phyloP scores from a whole-genome alignment of 2,329 filamentous ascomycete species.

The Cladosporium halotolerans region DNA sequence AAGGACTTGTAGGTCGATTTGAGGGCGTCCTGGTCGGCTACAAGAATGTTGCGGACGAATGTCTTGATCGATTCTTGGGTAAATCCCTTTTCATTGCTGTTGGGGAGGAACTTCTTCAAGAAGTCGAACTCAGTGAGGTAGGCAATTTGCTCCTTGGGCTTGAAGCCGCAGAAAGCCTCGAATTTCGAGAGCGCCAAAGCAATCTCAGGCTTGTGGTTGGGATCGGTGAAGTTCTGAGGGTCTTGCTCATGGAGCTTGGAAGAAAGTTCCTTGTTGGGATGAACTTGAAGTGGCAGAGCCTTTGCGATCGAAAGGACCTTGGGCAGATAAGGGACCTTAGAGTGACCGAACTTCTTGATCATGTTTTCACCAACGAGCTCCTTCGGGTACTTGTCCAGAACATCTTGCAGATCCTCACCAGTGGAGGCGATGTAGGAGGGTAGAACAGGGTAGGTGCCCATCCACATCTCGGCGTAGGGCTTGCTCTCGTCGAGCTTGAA shows the following conservation, averaged over 20 bases:
- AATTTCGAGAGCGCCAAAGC: slow-evolving; percentile 65
- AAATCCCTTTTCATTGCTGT: slow-evolving; percentile 49
- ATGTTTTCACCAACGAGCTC: slow-evolving; percentile 58
- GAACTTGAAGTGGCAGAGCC: slow-evolving; percentile 63
- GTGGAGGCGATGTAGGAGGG: slow-evolving; percentile 59
- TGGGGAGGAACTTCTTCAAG: slow-evolving; percentile 49
- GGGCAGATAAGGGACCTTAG: slow-evolving; percentile 64
- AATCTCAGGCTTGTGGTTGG: slow-evolving; percentile 77
- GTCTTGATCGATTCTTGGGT: slow-evolving; percentile 53
- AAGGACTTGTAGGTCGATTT: slow-evolving; percentile 49
- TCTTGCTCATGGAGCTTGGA: slow-evolving; percentile 57
- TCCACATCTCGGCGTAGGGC: slow-evolving; percentile 64
- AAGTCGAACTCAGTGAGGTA: slow-evolving; percentile 51
- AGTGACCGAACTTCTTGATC: slow-evolving; percentile 53
- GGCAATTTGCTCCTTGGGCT: slow-evolving; percentile 56
- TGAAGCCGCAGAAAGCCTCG: slow-evolving; percentile 71
- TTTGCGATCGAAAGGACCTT: slow-evolving; percentile 73
- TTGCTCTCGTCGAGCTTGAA: slow-evolving; percentile 60
- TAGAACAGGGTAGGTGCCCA: slow-evolving; percentile 67
- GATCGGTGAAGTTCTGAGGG: slow-evolving; percentile 61
- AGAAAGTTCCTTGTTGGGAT: slow-evolving; percentile 64
- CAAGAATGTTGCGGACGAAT: slow-evolving; percentile 51
- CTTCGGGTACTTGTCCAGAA: slow-evolving; percentile 56
- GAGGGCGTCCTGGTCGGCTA: slow-evolving; percentile 48
- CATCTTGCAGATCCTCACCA: slow-evolving; percentile 58